phyloP scores from a whole-genome alignment of 805 yeast species.

The Metschnikowia proteae region DNA sequence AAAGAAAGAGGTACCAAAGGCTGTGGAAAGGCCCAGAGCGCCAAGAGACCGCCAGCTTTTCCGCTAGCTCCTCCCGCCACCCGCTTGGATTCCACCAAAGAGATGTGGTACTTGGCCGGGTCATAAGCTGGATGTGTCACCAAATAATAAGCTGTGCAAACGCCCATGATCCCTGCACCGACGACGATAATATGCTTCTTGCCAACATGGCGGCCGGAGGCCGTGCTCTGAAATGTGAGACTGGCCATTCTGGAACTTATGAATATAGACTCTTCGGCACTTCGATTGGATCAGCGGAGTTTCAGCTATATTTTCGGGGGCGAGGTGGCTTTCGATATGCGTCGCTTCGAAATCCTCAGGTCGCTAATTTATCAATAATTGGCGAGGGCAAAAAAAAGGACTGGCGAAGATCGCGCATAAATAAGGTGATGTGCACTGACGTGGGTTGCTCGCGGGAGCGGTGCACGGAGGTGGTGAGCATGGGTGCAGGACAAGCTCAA shows the following conservation, averaged over 20 bases:
- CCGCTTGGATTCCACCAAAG: slow-evolving; percentile 81
- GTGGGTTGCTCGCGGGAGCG: slow-evolving; percentile 3
- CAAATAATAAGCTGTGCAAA: slow-evolving; percentile 86
- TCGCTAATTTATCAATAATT: background rate
- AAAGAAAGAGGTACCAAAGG: slow-evolving; percentile 89
- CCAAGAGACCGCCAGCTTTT: slow-evolving; percentile 93
- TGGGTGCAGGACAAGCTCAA: background rate
- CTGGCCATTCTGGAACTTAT: slow-evolving; percentile 22
- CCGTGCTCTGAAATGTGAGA: slow-evolving; percentile 33
- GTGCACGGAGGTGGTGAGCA: background rate
- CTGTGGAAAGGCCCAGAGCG: slow-evolving; percentile 96
- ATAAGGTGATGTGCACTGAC: slow-evolving; percentile 3
- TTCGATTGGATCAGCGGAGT: background rate
- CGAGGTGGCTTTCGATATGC: too few species aligned
- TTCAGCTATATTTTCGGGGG: too few species aligned
- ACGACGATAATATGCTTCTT: slow-evolving; percentile 79
- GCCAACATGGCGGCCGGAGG: slow-evolving; percentile 50
- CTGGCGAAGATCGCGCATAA: slow-evolving; percentile 2
- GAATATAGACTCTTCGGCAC: background rate
- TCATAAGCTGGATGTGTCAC: slow-evolving; percentile 80
- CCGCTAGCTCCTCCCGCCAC: slow-evolving; percentile 98
- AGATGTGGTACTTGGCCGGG: slow-evolving; percentile 69
- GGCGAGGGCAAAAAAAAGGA: background rate
- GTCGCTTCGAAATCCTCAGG: background rate
- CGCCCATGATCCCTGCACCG: slow-evolving; percentile 96